Evolutionary conservation across 768 basidiomycete genomes (phyloP), one percentile per base, ranked within the genome.

Genomic region (Amanita subjunquillea): DNA sequence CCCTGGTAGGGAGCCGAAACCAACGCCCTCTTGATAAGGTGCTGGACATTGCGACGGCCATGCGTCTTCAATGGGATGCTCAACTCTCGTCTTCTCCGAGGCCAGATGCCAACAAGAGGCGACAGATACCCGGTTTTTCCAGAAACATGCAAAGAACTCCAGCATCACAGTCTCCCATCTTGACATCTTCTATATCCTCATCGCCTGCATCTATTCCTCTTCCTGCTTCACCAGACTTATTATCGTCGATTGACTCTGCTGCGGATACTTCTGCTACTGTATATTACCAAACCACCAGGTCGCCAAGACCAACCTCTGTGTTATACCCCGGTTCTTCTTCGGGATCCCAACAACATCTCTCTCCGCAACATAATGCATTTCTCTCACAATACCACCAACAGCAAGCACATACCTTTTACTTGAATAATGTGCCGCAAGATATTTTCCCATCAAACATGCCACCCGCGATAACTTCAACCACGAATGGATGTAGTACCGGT

Each of bases 261-360:
- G 29, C 15, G 20, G 53, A 48, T 10, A 27, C 47, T 48, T 30
- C 46, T 62, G 60, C 74, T 59, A 82, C 78, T 77, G 79, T 85
- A 76, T 84, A 72, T 69, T 85, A 83, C 63, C 78, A 85, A 69
- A 83, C 82, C 27, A 71, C 75, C 51, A 67, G 73, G 56, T 74
- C 76, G 1, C 73, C 76, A 47, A 71, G 72, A 56, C 68, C 74
- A 34, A 69, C 36, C 23, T 44, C 69, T 56, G 60, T 69, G 40
- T 55, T 74, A 76, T 75, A 78, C 71, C 74, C 76, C 48, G 32
- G 43, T 46, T 46, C 51, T 46, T 63, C 58, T 54, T 59, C 69
- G 52, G 70, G 68, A 67, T 65, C 69, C 5, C 71, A 44, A 30
- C 50, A 46, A 32, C 44, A 51, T 44, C 23, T 68, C 58, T 65